These are phyloP conservation scores for Acer negundo DNA, from an alignment of 345 rosid species.

Conservation along the genomic window DNA sequence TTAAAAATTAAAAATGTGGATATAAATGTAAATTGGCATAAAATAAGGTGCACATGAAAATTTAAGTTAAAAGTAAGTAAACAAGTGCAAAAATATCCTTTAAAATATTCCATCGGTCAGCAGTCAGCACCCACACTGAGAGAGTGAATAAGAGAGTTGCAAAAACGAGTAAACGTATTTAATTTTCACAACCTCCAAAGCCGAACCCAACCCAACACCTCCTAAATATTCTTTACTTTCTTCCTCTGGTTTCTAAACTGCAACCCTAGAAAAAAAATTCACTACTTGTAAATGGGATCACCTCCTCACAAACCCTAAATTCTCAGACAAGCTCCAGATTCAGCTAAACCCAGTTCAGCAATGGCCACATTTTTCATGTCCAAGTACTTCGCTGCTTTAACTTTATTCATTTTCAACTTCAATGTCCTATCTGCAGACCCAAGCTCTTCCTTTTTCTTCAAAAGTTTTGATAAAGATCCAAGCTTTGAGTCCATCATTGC, in stretches of 20 bases:
- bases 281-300: slow-evolving; percentile 37
- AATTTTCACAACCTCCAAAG: slow-evolving; percentile 52
- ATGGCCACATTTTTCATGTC: slow-evolving; percentile 53
- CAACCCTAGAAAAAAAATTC: slow-evolving; percentile 27
- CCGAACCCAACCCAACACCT: slow-evolving; percentile 18
- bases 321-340: slow-evolving; percentile 24
- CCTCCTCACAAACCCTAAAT: slow-evolving; percentile 33
- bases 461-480: slow-evolving; percentile 45
- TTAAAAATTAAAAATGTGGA: neutral
- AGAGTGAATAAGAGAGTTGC: slow-evolving; percentile 37
- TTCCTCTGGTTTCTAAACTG: slow-evolving; percentile 18
- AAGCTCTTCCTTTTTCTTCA: slow-evolving; percentile 49
- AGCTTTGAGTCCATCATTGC: slow-evolving; percentile 53
- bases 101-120: slow-evolving; percentile 50
- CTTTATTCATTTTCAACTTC: slow-evolving; percentile 38
- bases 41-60: neutral
- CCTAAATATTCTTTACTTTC: slow-evolving; percentile 31
- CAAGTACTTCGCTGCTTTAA: slow-evolving; percentile 30
- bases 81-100: slow-evolving; percentile 34
- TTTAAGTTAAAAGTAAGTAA: slow-evolving; percentile 17
- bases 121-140: slow-evolving; percentile 44
- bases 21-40: slow-evolving; percentile 7
- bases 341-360: slow-evolving; percentile 32
- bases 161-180: slow-evolving; percentile 45
- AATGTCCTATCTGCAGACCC: slow-evolving; percentile 41